Conservation (phyloP, 2,329 filamentous ascomycete genomes). For the Periconia macrospinosa region DNA sequence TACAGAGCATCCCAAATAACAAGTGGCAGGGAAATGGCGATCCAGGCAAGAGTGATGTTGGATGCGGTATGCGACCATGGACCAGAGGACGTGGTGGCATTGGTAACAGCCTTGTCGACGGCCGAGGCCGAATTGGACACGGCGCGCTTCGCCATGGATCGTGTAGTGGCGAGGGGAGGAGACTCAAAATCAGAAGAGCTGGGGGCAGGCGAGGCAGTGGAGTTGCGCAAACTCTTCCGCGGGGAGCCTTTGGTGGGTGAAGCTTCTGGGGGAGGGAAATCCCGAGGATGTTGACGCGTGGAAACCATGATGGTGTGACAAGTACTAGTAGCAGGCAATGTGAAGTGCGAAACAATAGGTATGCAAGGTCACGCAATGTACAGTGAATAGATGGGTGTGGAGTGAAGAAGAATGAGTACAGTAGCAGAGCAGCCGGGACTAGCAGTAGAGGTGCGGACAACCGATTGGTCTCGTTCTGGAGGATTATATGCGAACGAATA, state of each 20-base stretch:
- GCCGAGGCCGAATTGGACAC: conserved; percentile 17
- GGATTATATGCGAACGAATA: background rate
- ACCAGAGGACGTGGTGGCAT: conserved; percentile 24
- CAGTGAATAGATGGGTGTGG: background rate
- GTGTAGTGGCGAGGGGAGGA: conserved; percentile 14
- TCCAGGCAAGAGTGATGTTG: conserved; percentile 67
- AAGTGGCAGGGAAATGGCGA: conserved; percentile 73
- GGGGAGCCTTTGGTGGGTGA: conserved; percentile 39
- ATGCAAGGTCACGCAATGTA: no score
- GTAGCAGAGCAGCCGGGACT: background rate
- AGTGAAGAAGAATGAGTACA: background rate
- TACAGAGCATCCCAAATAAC: conserved; percentile 82
- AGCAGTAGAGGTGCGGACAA: no score
- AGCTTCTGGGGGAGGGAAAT: conserved; percentile 38
- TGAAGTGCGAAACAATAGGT: background rate
- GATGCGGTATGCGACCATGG: conserved; percentile 63
- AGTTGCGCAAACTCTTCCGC: conserved; percentile 31
- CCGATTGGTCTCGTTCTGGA: background rate
- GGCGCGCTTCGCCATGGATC: conserved; percentile 26
- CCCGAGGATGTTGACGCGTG: conserved; percentile 41
- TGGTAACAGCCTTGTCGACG: conserved; percentile 18
- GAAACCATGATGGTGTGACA: conserved; percentile 37
- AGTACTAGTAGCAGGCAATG: background rate
- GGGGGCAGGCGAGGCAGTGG: conserved; percentile 37
- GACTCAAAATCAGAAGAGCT: conserved; percentile 19